phyloP scores from a whole-genome alignment of 2,329 filamentous ascomycete genomes.

The Fusarium sp. region DNA sequence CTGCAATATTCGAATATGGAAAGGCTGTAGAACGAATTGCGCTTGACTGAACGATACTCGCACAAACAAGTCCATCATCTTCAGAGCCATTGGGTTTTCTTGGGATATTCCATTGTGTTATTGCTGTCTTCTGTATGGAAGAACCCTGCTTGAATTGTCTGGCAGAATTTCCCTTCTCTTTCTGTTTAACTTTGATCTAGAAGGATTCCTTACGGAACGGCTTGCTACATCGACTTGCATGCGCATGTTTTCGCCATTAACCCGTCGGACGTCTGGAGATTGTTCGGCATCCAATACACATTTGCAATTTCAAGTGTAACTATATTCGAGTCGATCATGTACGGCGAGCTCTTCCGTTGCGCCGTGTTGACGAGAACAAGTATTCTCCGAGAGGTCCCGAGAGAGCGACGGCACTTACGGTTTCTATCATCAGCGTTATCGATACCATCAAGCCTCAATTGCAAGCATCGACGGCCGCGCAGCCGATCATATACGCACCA shows the following conservation, averaged over 20 bases:
- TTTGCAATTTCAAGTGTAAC: conserved; percentile 20
- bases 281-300: conserved; percentile 38
- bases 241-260: conserved; percentile 13
- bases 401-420: conserved; percentile 19
- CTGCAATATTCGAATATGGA: conserved; percentile 22
- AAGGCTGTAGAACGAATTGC: conserved; percentile 2
- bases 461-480: conserved; percentile 23
- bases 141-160: conserved; percentile 5
- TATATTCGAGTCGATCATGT: conserved; percentile 33
- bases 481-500: conserved; percentile 36
- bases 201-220: conserved; percentile 6
- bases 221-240: conserved; percentile 17
- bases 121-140: background rate
- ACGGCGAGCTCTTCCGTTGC: conserved; percentile 35
- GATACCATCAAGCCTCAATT: conserved; percentile 20
- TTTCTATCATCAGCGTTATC: conserved; percentile 31
- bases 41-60: conserved; percentile 7
- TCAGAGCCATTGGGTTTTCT: background rate
- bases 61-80: conserved; percentile 1
- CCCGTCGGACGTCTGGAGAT: conserved; percentile 37
- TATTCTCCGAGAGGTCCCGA: conserved; percentile 33
- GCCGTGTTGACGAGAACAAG: conserved; percentile 30
- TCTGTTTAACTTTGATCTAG: conserved; percentile 16
- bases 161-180: background rate
- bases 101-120: conserved; percentile 26